Conservation (phyloP, 2,329 filamentous ascomycete species). For the Metarhizium guizhouense region DNA sequence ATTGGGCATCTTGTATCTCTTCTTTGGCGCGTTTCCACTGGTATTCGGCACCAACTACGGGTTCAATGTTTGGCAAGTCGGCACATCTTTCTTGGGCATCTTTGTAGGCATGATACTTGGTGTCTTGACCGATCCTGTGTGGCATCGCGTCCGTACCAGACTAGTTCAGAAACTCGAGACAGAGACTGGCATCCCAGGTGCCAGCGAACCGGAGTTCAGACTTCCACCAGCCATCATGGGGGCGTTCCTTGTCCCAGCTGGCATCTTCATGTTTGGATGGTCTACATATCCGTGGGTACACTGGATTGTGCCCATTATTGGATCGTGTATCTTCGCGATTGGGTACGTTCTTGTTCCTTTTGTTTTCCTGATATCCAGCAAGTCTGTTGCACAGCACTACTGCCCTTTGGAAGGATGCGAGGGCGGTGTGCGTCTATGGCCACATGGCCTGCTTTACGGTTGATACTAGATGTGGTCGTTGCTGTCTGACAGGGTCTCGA, state of each 20-base stretch:
- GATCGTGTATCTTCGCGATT: conserved; percentile 59
- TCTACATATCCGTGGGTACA: conserved; percentile 66
- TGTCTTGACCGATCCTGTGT: conserved; percentile 56
- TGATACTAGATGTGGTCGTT: background rate
- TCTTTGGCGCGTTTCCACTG: conserved; percentile 80
- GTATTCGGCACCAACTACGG: conserved; percentile 68
- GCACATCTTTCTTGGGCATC: conserved; percentile 68
- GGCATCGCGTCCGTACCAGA: conserved; percentile 48
- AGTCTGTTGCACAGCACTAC: background rate
- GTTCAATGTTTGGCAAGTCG: conserved; percentile 71
- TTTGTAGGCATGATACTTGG: conserved; percentile 58
- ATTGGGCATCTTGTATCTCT: conserved; percentile 82
- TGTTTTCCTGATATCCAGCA: conserved; percentile 4
- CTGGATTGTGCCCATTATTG: conserved; percentile 70
- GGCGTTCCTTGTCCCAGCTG: conserved; percentile 67
- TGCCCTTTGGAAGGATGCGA: conserved; percentile 9
- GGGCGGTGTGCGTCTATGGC: conserved; percentile 3
- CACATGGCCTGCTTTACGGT: background rate
- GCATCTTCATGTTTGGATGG: conserved; percentile 86
- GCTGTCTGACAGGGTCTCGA: background rate
- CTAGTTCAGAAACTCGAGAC: conserved; percentile 46
- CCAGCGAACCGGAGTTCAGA: conserved; percentile 78
- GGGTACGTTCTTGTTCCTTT: conserved; percentile 42
- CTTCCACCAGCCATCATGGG: conserved; percentile 68
- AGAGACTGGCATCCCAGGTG: conserved; percentile 41